Conservation (phyloP, 1,284 basidiomycete genomes). For the Ganoderma boninense region DNA sequence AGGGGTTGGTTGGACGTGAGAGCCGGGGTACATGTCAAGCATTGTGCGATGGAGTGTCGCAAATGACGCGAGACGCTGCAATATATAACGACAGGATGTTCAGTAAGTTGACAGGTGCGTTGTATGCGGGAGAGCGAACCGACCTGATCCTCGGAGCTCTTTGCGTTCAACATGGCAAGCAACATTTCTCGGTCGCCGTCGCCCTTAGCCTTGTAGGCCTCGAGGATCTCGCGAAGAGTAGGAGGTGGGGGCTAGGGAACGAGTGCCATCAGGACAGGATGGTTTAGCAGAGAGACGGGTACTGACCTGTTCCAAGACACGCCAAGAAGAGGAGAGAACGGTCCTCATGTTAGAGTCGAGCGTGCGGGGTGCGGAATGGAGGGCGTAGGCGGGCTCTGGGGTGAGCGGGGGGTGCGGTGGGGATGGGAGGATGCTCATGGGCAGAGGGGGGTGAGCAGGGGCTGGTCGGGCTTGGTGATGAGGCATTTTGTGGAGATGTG, state of each 20-base stretch:
- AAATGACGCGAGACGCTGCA: slow-evolving; percentile 74
- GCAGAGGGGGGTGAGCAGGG: slow-evolving; percentile 24
- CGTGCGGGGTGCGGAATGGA: slow-evolving; percentile 34
- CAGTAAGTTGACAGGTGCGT: slow-evolving; percentile 10
- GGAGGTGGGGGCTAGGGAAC: slow-evolving; percentile 71
- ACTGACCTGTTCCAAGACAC: slow-evolving; percentile 57
- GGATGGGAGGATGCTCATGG: slow-evolving; percentile 39
- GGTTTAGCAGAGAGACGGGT: slow-evolving; percentile 33
- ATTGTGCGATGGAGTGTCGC: slow-evolving; percentile 74
- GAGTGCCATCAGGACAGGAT: slow-evolving; percentile 39
- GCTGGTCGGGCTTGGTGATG: slow-evolving; percentile 28
- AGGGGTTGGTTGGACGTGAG: slow-evolving; percentile 19
- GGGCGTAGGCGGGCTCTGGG: slow-evolving; percentile 38
- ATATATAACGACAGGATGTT: neutral
- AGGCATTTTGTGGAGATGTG: slow-evolving; percentile 27
- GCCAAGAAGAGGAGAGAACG: slow-evolving; percentile 53
- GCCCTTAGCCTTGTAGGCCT: slow-evolving; percentile 83
- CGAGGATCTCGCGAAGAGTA: slow-evolving; percentile 82
- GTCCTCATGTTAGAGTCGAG: slow-evolving; percentile 39
- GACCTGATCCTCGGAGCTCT: slow-evolving; percentile 89
- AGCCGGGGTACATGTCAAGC: slow-evolving; percentile 64
- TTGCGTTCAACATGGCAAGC: slow-evolving; percentile 87
- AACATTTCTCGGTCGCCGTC: slow-evolving; percentile 92
- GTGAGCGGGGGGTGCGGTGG: slow-evolving; percentile 35
- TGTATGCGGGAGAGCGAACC: slow-evolving; percentile 31